Evolutionary conservation across 1,284 basidiomycete genomes (phyloP).

Genomic region (Rhodofomes roseus): DNA sequence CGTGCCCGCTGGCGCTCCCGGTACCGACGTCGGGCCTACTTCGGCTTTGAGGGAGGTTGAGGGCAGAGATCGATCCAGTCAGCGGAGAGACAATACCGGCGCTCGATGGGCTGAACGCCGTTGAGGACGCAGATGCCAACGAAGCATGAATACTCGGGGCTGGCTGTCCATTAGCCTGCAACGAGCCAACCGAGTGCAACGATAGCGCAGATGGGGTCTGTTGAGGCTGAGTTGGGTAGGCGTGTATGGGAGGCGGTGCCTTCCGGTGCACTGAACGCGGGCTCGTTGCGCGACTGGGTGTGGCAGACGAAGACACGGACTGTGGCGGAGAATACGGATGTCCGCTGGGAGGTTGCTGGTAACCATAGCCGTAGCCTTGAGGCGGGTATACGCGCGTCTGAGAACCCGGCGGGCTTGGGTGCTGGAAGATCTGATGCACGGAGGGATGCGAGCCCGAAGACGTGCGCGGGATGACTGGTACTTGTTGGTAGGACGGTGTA

Average conservation of each 20-base stretch:
- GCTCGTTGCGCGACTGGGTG: not conserved
- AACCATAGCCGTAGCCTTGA: not conserved
- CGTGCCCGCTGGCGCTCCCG: not conserved
- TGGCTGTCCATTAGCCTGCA: not conserved
- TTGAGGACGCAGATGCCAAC: not conserved
- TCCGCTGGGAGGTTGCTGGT: not conserved
- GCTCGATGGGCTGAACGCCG: not conserved
- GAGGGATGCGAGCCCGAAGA: not conserved
- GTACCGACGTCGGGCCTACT: conserved; percentile 3
- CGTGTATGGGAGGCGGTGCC: not conserved
- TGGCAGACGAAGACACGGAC: not conserved
- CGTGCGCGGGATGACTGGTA: not conserved
- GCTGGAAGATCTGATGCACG: not conserved
- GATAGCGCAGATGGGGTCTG: not conserved
- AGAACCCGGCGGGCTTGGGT: not conserved
- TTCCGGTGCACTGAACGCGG: conserved; percentile 5
- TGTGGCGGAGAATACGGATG: not conserved
- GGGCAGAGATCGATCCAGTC: not conserved
- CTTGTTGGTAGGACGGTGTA: not conserved
- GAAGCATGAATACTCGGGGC: not conserved
- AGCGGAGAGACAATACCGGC: not conserved
- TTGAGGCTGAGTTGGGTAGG: not conserved
- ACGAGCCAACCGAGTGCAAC: not conserved
- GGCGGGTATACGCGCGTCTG: not conserved
- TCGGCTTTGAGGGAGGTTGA: conserved; percentile 3